phyloP scores from a whole-genome alignment of 179 eudicot species.

The Corrigiola litoralis region DNA sequence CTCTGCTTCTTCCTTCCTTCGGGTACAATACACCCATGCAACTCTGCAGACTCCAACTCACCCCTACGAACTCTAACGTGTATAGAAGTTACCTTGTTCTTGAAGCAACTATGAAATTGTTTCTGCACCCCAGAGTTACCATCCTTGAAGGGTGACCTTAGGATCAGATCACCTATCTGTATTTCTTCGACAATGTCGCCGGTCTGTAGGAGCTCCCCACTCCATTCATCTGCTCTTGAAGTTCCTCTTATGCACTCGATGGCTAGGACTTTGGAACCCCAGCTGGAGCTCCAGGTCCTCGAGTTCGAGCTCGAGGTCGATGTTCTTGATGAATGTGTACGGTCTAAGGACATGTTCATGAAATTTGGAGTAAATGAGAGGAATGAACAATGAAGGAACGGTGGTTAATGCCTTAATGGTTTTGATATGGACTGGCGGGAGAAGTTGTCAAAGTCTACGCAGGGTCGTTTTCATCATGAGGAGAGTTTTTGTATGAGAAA shows the following conservation, averaged over 20 bases:
- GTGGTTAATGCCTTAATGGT: neutral
- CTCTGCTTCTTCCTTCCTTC: conserved; percentile 47
- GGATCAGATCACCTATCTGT: conserved; percentile 31
- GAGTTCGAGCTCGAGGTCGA: conserved; percentile 8
- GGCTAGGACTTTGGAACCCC: conserved; percentile 27
- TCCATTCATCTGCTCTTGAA: conserved; percentile 85
- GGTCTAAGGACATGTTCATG: neutral
- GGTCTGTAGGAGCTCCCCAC: conserved; percentile 65
- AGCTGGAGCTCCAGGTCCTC: conserved; percentile 12
- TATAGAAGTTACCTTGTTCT: conserved; percentile 50
- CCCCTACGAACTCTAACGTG: conserved; percentile 60
- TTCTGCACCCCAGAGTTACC: conserved; percentile 71
- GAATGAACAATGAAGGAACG: neutral
- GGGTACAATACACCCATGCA: conserved; percentile 77
- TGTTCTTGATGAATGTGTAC: conserved; percentile 23
- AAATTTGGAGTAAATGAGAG: neutral
- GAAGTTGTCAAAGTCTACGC: conserved; percentile 20
- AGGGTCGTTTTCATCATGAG: neutral
- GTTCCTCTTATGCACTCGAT: conserved; percentile 75
- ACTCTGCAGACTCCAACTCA: conserved; percentile 42
- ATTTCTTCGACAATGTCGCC: conserved; percentile 84
- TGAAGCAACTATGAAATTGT: conserved; percentile 47
- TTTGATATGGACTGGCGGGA: conserved; percentile 2
- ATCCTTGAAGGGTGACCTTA: conserved; percentile 55
- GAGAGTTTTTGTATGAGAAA: conserved; percentile 1